Conservation (phyloP, 2,329 filamentous ascomycete species). For the Clonostachys byssicola region DNA sequence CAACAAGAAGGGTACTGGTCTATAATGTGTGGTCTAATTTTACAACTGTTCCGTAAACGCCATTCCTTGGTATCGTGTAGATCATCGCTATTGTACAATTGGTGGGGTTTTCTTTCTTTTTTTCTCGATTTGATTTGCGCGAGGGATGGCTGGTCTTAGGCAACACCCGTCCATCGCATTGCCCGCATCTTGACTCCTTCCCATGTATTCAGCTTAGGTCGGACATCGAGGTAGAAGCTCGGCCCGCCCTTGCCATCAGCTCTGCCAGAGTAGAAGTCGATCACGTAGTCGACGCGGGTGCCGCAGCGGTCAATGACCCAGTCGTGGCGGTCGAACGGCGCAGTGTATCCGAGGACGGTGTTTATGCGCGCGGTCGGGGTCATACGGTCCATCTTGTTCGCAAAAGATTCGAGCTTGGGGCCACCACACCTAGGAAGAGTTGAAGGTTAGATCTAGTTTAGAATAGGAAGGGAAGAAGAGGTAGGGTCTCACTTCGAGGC, state of each 20-base stretch:
- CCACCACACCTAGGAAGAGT: constrained; percentile 53
- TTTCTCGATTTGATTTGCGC: neutral
- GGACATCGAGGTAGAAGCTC: constrained; percentile 65
- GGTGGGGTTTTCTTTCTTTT: too few relatives aligned
- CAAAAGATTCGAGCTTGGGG: constrained; percentile 79
- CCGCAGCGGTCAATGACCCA: constrained; percentile 96
- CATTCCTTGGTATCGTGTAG: neutral
- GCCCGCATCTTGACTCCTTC: constrained; percentile 66
- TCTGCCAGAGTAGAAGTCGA: constrained; percentile 90
- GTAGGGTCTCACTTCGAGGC: constrained; percentile 47
- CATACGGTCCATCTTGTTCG: constrained; percentile 64
- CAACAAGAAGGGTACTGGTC: too few relatives aligned
- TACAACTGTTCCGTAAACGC: neutral
- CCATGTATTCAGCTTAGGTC: constrained; percentile 65
- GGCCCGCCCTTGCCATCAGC: constrained; percentile 29
- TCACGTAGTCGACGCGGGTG: constrained; percentile 84
- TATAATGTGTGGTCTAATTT: too few relatives aligned
- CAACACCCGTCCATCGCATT: constrained; percentile 43
- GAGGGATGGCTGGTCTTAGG: constrained; percentile 18
- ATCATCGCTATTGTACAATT: too few relatives aligned
- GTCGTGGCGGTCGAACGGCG: constrained; percentile 93
- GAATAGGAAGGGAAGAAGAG: neutral
- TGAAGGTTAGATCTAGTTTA: too few relatives aligned
- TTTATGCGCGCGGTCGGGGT: constrained; percentile 83
- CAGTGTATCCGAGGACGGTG: constrained; percentile 79